Percentiles rank a stretch among this genome's conserved stretches.
Evolutionary conservation across 1,284 basidiomycete genomes (phyloP).

Genomic region (Apiotrichum akiyoshidainum): DNA sequence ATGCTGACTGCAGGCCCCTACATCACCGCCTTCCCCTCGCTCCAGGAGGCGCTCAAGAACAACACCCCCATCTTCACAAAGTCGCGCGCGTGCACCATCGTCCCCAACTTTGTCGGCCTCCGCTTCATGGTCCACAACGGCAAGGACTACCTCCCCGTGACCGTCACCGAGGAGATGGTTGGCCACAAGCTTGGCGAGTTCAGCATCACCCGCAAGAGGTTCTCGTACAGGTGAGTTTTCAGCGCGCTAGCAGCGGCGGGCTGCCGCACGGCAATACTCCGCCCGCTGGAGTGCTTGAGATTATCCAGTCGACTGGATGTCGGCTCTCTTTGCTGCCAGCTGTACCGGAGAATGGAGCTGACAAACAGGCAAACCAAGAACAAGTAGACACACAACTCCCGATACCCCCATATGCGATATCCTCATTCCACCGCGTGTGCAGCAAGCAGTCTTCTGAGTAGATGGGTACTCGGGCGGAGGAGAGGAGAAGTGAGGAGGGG

Average conservation of each 20-base stretch:
- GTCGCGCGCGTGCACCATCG: constrained; percentile 84
- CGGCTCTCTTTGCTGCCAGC: too few species aligned
- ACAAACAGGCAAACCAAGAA: constrained; percentile 23
- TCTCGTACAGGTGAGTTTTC: constrained; percentile 52
- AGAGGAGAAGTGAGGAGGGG: too few species aligned
- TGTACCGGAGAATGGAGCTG: neutral
- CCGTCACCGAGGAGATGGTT: constrained; percentile 94
- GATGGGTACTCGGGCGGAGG: too few species aligned
- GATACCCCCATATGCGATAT: constrained; percentile 9
- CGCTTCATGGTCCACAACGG: constrained; percentile 94
- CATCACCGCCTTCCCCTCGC: constrained; percentile 89
- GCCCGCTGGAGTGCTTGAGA: too few species aligned
- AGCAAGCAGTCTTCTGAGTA: too few species aligned
- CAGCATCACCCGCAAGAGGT: constrained; percentile 70
- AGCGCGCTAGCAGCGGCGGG: too few species aligned
- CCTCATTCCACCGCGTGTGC: neutral
- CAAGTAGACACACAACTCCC: constrained; percentile 15
- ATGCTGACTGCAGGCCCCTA: constrained; percentile 68
- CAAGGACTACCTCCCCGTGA: constrained; percentile 80
- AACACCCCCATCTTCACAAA: constrained; percentile 85
- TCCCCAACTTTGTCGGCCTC: constrained; percentile 90
- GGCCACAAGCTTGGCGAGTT: constrained; percentile 98
- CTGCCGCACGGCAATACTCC: too few species aligned
- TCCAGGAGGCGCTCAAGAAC: constrained; percentile 75
- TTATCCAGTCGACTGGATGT: too few species aligned